phyloP scores from a whole-genome alignment of 257 asterid genomes.

The Fraxinus excelsior region DNA sequence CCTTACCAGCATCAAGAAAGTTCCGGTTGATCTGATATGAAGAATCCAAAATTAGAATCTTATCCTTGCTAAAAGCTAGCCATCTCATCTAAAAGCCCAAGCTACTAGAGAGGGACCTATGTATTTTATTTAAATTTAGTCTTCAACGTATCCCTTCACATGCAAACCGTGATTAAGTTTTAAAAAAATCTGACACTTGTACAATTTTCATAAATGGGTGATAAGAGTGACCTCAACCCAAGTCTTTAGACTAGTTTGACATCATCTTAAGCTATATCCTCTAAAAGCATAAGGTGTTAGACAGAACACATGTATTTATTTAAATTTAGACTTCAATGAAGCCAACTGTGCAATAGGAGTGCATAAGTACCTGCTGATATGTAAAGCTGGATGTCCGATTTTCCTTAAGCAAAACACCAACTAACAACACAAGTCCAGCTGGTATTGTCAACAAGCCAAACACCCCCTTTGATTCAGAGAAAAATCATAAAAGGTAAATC shows the following conservation, averaged over 20 bases:
- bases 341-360: constrained; percentile 18
- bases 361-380: constrained; percentile 58
- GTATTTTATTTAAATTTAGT: not conserved
- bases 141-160: not conserved
- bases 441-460: constrained; percentile 80
- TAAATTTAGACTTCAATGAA: not conserved
- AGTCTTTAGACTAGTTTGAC: not conserved
- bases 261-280: not conserved
- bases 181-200: not conserved
- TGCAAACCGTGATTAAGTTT: not conserved
- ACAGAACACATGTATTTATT: not conserved
- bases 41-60: constrained; percentile 26
- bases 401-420: constrained; percentile 78
- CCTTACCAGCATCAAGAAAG: constrained; percentile 66
- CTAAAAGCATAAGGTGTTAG: not conserved
- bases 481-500: constrained; percentile 13
- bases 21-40: constrained; percentile 68
- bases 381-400: constrained; percentile 43
- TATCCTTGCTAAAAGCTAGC: not conserved
- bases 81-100: not conserved
- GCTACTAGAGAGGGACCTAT: not conserved
- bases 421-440: constrained; percentile 68
- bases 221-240: not conserved
- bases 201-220: not conserved
- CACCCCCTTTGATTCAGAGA: constrained; percentile 71